Percentiles rank a stretch among this genome's conserved stretches.
phyloP scores from a whole-genome alignment of 352 stramenopile genomes.

The Pythium rhizo-oryzae region DNA sequence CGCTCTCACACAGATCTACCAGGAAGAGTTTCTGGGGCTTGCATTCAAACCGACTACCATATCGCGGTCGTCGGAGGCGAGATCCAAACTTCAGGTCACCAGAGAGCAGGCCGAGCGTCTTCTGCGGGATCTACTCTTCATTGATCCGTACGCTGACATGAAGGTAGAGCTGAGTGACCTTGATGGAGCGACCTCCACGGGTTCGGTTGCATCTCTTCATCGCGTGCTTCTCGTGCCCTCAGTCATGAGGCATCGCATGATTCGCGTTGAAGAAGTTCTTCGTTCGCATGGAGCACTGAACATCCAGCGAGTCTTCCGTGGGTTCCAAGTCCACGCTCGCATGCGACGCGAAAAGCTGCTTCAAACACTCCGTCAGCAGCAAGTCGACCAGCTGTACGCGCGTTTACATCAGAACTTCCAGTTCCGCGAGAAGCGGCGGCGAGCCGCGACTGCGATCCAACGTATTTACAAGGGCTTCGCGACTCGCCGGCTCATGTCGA shows the following conservation, averaged over 20 bases:
- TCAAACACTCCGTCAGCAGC: conserved; percentile 48
- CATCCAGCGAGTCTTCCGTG: conserved; percentile 54
- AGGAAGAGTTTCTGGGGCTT: conserved; percentile 50
- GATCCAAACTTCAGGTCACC: conserved; percentile 21
- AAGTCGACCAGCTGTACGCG: conserved; percentile 45
- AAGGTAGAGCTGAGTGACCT: neutral
- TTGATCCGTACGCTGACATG: conserved; percentile 29
- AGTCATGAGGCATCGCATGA: conserved; percentile 45
- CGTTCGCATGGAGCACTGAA: conserved; percentile 40
- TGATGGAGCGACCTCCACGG: neutral
- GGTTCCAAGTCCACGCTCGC: conserved; percentile 58
- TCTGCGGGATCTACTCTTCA: conserved; percentile 50
- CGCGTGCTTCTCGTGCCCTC: conserved; percentile 49
- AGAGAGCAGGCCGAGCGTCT: conserved; percentile 51
- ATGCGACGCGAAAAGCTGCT: conserved; percentile 47
- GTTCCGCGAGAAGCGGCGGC: conserved; percentile 47
- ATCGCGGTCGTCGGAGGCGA: conserved; percentile 34
- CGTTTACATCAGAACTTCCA: conserved; percentile 35
- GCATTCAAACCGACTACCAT: conserved; percentile 42
- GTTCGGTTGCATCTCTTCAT: conserved; percentile 11
- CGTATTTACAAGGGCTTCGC: conserved; percentile 57
- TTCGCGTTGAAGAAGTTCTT: conserved; percentile 22
- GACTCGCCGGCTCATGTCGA: conserved; percentile 33
- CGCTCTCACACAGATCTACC: conserved; percentile 39
- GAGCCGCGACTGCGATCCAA: conserved; percentile 53